phyloP scores from a whole-genome alignment of 768 basidiomycete genomes.

The Lentinula sp. region DNA sequence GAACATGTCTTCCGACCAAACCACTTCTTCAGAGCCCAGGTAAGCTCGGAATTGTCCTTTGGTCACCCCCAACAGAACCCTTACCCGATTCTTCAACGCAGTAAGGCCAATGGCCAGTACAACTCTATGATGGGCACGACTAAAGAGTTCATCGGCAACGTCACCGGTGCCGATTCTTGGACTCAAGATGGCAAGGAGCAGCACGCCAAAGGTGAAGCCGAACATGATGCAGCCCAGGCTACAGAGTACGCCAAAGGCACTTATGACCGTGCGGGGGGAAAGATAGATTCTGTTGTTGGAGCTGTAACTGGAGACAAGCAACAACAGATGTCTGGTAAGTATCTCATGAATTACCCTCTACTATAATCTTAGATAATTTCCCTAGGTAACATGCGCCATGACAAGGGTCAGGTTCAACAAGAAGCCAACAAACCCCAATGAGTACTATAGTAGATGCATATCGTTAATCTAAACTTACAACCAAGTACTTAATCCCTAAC shows the following conservation, averaged over 20 bases:
- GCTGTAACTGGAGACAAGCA: slow-evolving; percentile 46
- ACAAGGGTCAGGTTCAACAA: slow-evolving; percentile 52
- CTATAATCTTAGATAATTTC: no score
- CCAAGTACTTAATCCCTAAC: no score
- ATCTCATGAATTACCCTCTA: neutral
- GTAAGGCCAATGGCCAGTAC: neutral
- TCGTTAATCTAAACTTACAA: neutral
- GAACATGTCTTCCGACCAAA: neutral
- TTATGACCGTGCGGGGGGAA: slow-evolving; percentile 37
- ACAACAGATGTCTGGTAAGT: slow-evolving; percentile 38
- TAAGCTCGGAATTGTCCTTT: neutral
- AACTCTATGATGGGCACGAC: slow-evolving; percentile 13
- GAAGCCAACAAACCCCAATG: slow-evolving; percentile 35
- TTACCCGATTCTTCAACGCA: neutral
- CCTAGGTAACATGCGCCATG: slow-evolving; percentile 44
- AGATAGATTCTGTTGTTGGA: slow-evolving; percentile 47
- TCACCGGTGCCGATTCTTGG: slow-evolving; percentile 24
- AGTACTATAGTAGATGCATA: neutral
- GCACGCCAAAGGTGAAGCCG: slow-evolving; percentile 23
- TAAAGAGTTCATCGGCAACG: slow-evolving; percentile 18
- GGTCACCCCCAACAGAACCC: neutral
- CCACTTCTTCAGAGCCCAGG: neutral
- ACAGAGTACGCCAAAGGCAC: slow-evolving; percentile 47
- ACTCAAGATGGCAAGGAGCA: slow-evolving; percentile 22
- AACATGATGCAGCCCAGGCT: slow-evolving; percentile 25